These are phyloP conservation scores for Circinella minor DNA, from an alignment of 371 early-diverging fungal genomes.

Conservation along the genomic window DNA sequence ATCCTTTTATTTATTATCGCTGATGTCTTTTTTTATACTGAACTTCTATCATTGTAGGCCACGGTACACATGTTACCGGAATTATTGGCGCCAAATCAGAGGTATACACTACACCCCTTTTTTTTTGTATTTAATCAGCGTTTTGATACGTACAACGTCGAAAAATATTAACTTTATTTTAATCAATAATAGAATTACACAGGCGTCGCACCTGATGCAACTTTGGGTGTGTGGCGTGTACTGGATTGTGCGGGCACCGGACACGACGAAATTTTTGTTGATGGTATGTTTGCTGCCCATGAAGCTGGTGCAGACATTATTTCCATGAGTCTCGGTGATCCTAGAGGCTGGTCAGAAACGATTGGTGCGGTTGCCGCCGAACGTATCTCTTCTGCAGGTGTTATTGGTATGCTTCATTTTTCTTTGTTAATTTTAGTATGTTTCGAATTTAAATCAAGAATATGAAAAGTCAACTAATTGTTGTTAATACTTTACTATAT, in stretches of 20 bases:
- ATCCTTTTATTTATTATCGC: not conserved
- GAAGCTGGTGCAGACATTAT: constrained; percentile 24
- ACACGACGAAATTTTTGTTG: constrained; percentile 56
- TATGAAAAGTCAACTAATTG: no score
- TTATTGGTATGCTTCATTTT: constrained; percentile 26
- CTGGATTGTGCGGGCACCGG: constrained; percentile 66
- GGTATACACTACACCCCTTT: constrained; percentile 9
- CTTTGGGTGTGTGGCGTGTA: constrained; percentile 55
- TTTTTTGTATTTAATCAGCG: no score
- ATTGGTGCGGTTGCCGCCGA: constrained; percentile 41
- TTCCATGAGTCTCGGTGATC: constrained; percentile 25
- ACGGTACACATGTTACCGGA: constrained; percentile 74
- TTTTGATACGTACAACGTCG: not conserved
- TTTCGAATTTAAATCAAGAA: no score
- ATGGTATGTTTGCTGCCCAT: constrained; percentile 40
- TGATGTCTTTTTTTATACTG: not conserved
- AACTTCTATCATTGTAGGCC: constrained; percentile 29
- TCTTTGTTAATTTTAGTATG: not conserved
- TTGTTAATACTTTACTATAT: not conserved
- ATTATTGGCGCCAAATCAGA: constrained; percentile 61
- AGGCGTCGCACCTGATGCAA: constrained; percentile 64
- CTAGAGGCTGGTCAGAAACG: constrained; percentile 38
- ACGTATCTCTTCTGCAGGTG: constrained; percentile 21
- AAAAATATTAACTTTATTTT: not conserved
- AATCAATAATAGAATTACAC: constrained; percentile 19